These are phyloP conservation scores for Blastobotrys persicus DNA, from an alignment of 1,139 yeast species.

Conservation along the genomic window DNA sequence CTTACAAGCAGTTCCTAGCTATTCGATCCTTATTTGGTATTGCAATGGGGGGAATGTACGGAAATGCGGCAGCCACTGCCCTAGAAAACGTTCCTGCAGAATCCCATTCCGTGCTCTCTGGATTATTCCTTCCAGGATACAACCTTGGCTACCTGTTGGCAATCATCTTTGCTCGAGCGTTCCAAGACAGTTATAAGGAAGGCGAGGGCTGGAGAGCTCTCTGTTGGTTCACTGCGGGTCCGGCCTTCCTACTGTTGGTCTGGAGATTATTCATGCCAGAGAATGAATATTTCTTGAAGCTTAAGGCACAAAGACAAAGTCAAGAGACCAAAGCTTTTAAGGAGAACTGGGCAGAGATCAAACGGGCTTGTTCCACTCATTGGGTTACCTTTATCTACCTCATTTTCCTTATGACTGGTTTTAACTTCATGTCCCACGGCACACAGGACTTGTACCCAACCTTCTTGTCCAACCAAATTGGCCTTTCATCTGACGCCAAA, in stretches of 20 bases:
- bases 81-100: slow-evolving; percentile 47
- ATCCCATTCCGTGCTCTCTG: slow-evolving; percentile 45
- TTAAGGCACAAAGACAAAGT: slow-evolving; percentile 13
- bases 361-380: slow-evolving; percentile 40
- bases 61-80: slow-evolving; percentile 49
- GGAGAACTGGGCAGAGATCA: slow-evolving; percentile 20
- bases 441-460: slow-evolving; percentile 56
- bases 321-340: slow-evolving; percentile 2
- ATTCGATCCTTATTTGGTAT: slow-evolving; percentile 64
- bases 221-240: slow-evolving; percentile 56
- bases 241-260: slow-evolving; percentile 42
- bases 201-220: slow-evolving; percentile 48
- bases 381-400: slow-evolving; percentile 48
- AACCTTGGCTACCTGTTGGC: slow-evolving; percentile 47
- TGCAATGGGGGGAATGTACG: slow-evolving; percentile 54
- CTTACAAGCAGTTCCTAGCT: slow-evolving; percentile 61
- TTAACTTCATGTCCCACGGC: slow-evolving; percentile 55
- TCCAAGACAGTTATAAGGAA: slow-evolving; percentile 22
- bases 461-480: slow-evolving; percentile 44
- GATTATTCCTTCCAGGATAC: slow-evolving; percentile 48
- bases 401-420: slow-evolving; percentile 48
- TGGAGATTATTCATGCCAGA: slow-evolving; percentile 48
- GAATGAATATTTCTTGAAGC: slow-evolving; percentile 33
- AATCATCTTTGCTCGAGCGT: slow-evolving; percentile 40
- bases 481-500: slow-evolving; percentile 38